Conservation (phyloP, 768 basidiomycete species). For the Psilocybe cyanescens region DNA sequence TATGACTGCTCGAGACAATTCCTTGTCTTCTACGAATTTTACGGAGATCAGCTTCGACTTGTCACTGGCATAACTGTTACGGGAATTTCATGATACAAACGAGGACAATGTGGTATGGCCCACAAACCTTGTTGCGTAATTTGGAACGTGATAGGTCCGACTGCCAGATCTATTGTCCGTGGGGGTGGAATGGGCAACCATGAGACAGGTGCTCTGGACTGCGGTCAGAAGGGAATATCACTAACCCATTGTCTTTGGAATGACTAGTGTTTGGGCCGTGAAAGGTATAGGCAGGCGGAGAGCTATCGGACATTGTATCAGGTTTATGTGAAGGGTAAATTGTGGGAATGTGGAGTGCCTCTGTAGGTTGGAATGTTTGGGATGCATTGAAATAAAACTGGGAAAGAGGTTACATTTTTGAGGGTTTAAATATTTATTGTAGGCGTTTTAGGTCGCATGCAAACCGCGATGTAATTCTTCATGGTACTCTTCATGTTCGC, state of each 20-base stretch:
- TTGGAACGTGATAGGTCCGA: conserved; percentile 43
- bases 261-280: conserved; percentile 43
- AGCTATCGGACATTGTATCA: conserved; percentile 27
- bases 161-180: conserved; percentile 31
- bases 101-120: not conserved
- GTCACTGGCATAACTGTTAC: conserved; percentile 40
- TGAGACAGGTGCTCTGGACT: conserved; percentile 7
- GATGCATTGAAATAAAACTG: conserved; percentile 9
- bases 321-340: conserved; percentile 20
- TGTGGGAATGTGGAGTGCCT: conserved; percentile 27
- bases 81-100: conserved; percentile 6
- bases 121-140: conserved; percentile 42
- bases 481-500: conserved; percentile 5
- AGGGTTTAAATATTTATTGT: conserved; percentile 1
- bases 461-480: conserved; percentile 13
- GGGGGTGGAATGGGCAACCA: not conserved
- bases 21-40: conserved; percentile 37
- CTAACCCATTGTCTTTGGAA: conserved; percentile 42
- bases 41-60: conserved; percentile 39
- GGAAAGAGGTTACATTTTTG: not conserved
- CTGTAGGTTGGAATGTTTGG: conserved; percentile 21
- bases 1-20: conserved; percentile 27
- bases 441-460: conserved; percentile 9
- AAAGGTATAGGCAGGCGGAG: conserved; percentile 35
- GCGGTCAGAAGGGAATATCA: conserved; percentile 6